phyloP scores from a whole-genome alignment of 2,329 filamentous ascomycete genomes.

The Magnaporthiopsis incrustans region DNA sequence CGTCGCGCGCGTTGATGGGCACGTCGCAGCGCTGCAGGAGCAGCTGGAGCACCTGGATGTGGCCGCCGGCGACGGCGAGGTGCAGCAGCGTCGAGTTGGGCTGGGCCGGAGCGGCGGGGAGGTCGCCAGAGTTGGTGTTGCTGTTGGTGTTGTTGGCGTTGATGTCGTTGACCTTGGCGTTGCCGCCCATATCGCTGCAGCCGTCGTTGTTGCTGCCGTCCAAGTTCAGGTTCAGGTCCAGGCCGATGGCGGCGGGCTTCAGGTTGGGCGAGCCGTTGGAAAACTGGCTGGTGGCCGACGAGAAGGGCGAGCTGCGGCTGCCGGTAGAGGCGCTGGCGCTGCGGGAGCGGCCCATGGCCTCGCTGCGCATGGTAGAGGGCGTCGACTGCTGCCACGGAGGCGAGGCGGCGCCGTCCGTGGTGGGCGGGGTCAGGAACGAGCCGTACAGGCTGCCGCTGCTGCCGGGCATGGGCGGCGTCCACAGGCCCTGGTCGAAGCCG shows the following conservation, averaged over 20 bases:
- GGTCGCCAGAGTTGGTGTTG: neutral
- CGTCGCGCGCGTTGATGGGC: constrained; percentile 6
- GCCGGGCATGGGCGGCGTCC: constrained; percentile 5
- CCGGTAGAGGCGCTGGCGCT: constrained; percentile 1
- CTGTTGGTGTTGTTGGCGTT: neutral
- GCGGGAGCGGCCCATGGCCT: constrained; percentile 4
- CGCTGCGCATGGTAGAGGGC: constrained; percentile 4
- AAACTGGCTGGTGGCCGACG: constrained; percentile 7
- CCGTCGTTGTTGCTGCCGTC: no score
- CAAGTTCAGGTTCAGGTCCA: constrained; percentile 4
- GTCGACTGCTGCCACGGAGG: constrained; percentile 7
- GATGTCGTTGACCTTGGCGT: neutral
- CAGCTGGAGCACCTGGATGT: constrained; percentile 7
- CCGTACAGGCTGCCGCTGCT: constrained; percentile 6
- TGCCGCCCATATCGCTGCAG: neutral
- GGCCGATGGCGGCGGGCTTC: constrained; percentile 1
- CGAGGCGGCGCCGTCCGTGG: constrained; percentile 3
- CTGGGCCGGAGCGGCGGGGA: neutral
- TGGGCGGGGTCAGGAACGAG: constrained; percentile 7
- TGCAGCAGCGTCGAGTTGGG: constrained; percentile 5
- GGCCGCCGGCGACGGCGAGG: constrained; percentile 7
- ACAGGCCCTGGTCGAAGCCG: constrained; percentile 6
- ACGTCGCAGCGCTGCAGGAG: constrained; percentile 8
- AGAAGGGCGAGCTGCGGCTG: constrained; percentile 4
- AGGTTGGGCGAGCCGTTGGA: constrained; percentile 2